Conservation (phyloP, 164 flowering plant species). For the Vitis amurensis region DNA sequence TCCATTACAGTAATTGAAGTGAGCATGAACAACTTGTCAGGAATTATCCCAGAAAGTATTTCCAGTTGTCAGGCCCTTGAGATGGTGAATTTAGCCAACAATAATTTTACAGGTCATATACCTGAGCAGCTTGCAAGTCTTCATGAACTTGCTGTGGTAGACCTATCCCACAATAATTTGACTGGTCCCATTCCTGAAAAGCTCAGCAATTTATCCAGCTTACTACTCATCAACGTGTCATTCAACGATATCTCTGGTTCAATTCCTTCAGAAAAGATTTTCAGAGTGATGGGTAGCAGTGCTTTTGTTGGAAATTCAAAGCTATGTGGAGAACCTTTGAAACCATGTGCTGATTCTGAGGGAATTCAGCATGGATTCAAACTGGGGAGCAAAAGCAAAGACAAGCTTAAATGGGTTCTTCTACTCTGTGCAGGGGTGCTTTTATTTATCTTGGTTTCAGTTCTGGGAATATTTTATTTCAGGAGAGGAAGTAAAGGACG, state of each 20-base stretch:
- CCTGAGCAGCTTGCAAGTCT: constrained; percentile 56
- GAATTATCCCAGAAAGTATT: constrained; percentile 48
- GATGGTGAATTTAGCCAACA: constrained; percentile 45
- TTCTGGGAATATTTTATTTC: constrained; percentile 46
- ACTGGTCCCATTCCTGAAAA: constrained; percentile 60
- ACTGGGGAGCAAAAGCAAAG: constrained; percentile 42
- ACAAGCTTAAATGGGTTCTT: constrained; percentile 49
- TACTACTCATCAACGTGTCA: constrained; percentile 64
- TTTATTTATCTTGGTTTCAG: constrained; percentile 31
- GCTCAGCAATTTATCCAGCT: constrained; percentile 47
- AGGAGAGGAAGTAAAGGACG: constrained; percentile 41
- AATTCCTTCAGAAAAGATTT: constrained; percentile 50
- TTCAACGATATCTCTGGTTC: constrained; percentile 77
- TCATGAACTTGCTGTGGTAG: constrained; percentile 45
- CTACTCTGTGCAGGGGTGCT: constrained; percentile 50
- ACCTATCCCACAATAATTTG: constrained; percentile 62
- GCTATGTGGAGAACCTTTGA: constrained; percentile 79
- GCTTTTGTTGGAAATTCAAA: constrained; percentile 73
- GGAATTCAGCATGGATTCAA: constrained; percentile 26
- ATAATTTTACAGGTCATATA: constrained; percentile 54
- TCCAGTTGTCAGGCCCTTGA: constrained; percentile 52
- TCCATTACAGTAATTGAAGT: constrained; percentile 62
- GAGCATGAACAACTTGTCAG: constrained; percentile 48
- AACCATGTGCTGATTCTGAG: constrained; percentile 49
- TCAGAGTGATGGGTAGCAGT: constrained; percentile 56